Percentiles rank a stretch among this genome's conserved stretches.
Evolutionary conservation across 257 asterid genomes (phyloP).

Genomic region (Knoxia roxburghii): DNA sequence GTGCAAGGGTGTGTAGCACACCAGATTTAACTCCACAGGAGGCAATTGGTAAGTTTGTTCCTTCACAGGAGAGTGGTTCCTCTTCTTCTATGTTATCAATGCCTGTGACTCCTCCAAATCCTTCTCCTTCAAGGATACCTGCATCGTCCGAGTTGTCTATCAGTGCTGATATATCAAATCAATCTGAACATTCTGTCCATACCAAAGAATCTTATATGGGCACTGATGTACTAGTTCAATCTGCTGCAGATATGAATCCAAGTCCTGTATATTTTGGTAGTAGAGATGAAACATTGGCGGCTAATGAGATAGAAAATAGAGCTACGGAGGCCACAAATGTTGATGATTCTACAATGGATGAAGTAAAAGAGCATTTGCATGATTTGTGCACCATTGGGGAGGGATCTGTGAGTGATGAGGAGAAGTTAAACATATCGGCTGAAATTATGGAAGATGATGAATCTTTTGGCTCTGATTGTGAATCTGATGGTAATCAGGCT

Average conservation of each 20-base stretch:
- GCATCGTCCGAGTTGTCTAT: conserved; percentile 45
- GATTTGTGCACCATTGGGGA: conserved; percentile 28
- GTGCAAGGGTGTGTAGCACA: conserved; percentile 19
- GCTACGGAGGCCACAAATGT: conserved; percentile 20
- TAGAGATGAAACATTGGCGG: conserved; percentile 25
- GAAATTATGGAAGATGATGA: conserved; percentile 49
- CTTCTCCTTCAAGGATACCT: conserved; percentile 31
- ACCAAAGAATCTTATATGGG: conserved; percentile 25
- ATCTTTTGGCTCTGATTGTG: conserved; percentile 47
- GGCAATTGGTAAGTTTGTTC: conserved; percentile 39
- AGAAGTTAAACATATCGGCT: conserved; percentile 35
- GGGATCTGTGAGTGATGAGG: conserved; percentile 43
- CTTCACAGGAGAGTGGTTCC: conserved; percentile 48
- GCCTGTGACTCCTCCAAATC: conserved; percentile 49
- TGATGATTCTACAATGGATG: conserved; percentile 28
- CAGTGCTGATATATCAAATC: conserved; percentile 35
- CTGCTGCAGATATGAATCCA: conserved; percentile 22
- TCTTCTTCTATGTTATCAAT: conserved; percentile 41
- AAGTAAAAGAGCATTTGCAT: conserved; percentile 25
- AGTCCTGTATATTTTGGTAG: conserved; percentile 21
- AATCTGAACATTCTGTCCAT: conserved; percentile 42
- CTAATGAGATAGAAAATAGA: conserved; percentile 14
- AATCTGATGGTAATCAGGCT: conserved; percentile 44
- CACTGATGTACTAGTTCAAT: conserved; percentile 24
- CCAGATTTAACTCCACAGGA: conserved; percentile 19